Conservation (phyloP, 2,329 filamentous ascomycete species). For the Claviceps arundinis region DNA sequence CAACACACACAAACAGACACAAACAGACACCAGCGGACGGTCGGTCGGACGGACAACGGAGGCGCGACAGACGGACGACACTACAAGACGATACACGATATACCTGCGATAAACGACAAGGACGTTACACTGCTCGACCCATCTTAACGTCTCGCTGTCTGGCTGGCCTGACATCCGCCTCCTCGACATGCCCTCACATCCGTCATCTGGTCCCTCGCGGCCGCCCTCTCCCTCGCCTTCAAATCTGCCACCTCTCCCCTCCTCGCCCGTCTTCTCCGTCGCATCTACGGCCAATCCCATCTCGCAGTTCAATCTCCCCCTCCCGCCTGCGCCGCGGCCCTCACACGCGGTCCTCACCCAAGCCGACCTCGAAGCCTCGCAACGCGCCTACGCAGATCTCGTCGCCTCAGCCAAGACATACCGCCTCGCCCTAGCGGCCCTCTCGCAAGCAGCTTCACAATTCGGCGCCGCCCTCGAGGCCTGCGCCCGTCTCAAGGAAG, state of each 20-base stretch:
- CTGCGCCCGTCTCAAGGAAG: constrained; percentile 56
- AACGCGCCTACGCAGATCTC: constrained; percentile 49
- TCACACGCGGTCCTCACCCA: constrained; percentile 47
- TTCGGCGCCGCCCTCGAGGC: constrained; percentile 53
- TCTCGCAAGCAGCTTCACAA: constrained; percentile 47
- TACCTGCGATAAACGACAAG: no score
- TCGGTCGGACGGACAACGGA: no score
- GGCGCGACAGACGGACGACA: no score
- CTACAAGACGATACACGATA: no score
- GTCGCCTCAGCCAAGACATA: constrained; percentile 50
- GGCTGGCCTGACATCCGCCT: neutral
- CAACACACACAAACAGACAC: no score
- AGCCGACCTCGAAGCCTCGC: constrained; percentile 48
- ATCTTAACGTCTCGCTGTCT: no score
- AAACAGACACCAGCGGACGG: no score
- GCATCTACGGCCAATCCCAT: constrained; percentile 49
- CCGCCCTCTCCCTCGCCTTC: constrained; percentile 38
- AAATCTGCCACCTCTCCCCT: constrained; percentile 46
- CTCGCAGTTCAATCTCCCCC: constrained; percentile 44
- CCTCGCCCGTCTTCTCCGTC: constrained; percentile 50
- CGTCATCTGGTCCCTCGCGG: constrained; percentile 18
- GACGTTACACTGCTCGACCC: no score
- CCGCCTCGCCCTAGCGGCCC: constrained; percentile 44
- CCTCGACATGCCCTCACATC: neutral
- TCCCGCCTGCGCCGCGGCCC: constrained; percentile 46